Evolutionary conservation across 179 eudicot species (phyloP).

Genomic region (Spinacia oleracea): DNA sequence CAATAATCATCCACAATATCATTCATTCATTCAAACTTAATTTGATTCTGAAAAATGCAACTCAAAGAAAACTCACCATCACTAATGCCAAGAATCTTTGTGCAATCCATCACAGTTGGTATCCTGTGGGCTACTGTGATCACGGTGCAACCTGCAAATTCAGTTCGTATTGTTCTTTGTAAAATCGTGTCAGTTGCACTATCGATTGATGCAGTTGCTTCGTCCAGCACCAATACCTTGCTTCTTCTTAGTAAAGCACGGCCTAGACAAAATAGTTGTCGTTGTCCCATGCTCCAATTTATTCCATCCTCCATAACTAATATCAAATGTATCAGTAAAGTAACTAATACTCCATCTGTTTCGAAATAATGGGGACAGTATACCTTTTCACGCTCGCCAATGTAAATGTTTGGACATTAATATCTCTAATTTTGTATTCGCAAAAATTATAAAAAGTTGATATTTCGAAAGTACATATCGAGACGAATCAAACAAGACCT

Average conservation of each 20-base stretch:
- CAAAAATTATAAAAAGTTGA: too few species aligned
- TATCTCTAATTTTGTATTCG: too few species aligned
- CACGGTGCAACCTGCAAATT: conserved; percentile 72
- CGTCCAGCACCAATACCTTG: conserved; percentile 73
- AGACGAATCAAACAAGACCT: too few species aligned
- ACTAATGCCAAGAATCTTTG: conserved; percentile 69
- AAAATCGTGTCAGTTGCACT: conserved; percentile 66
- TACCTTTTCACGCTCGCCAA: too few species aligned
- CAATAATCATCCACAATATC: not conserved
- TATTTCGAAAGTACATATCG: too few species aligned
- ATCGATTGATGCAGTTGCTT: conserved; percentile 86
- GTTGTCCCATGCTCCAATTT: conserved; percentile 92
- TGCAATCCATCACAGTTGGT: conserved; percentile 84
- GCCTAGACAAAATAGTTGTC: conserved; percentile 76
- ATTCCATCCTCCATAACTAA: conserved; percentile 76
- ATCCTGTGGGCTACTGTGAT: conserved; percentile 86
- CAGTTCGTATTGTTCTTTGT: conserved; percentile 68
- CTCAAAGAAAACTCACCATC: conserved; percentile 55
- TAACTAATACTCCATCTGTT: too few species aligned
- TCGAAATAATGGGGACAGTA: too few species aligned
- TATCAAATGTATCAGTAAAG: not conserved
- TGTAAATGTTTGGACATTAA: too few species aligned
- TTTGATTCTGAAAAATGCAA: not conserved
- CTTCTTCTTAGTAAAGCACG: conserved; percentile 70
- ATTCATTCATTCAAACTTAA: too few species aligned